These are phyloP conservation scores for Lentinus tigrinus DNA, from an alignment of 768 basidiomycete genomes.

Conservation along the genomic window DNA sequence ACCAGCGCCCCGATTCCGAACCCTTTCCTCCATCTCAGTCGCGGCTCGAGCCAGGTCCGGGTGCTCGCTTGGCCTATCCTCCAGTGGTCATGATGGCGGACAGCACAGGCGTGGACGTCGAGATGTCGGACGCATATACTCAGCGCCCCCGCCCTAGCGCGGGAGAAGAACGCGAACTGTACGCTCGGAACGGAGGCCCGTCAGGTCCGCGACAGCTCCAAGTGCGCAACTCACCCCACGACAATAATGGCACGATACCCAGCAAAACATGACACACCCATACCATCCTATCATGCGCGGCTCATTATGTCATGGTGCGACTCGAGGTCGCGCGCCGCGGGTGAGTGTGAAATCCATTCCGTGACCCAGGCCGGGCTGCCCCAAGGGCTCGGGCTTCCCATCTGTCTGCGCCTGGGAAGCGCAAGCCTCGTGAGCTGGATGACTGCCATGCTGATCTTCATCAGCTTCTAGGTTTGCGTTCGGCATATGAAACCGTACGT, in stretches of 20 bases:
- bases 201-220: too few relatives aligned
- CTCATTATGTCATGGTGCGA: too few relatives aligned
- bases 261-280: too few relatives aligned
- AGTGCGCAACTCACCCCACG: too few relatives aligned
- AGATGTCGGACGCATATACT: not conserved
- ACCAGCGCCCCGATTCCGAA: not conserved
- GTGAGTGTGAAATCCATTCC: too few relatives aligned
- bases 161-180: not conserved
- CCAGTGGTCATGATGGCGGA: not conserved
- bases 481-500: not conserved
- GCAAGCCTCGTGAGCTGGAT: too few relatives aligned
- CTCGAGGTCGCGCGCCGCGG: too few relatives aligned
- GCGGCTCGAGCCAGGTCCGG: not conserved
- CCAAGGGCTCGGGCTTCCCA: too few relatives aligned
- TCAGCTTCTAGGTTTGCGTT: not conserved
- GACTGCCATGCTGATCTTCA: not conserved
- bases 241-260: too few relatives aligned
- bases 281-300: too few relatives aligned
- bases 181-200: too few relatives aligned
- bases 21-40: not conserved
- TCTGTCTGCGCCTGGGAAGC: not conserved
- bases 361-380: too few relatives aligned
- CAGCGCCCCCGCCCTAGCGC: not conserved
- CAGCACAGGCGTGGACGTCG: not conserved
- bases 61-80: not conserved